Base-by-base conservation (phyloP, 306 rosid genomes). In the apple (Malus domestica) region DNA sequence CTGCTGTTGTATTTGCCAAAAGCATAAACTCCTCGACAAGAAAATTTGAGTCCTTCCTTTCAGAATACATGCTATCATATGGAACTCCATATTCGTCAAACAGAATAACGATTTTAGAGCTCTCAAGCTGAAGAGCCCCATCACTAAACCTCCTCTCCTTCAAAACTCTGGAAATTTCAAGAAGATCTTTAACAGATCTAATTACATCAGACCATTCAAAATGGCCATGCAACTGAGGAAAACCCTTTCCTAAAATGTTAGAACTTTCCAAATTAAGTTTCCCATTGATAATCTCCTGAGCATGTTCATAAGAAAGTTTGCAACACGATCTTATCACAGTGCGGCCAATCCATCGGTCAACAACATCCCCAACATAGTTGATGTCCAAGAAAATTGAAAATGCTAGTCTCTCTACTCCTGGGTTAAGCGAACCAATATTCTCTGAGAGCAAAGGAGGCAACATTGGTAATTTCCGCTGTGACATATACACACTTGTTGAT, bases 1-100 rank as follows among this genome's bases (percentile, higher is more conserved):
- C 98, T 4, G 84, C 98, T 45, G 93, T 88, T 22, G 61, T 77
- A 78, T 92, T 95, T 42, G 97, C 97, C 82, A 95, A 87, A 78
- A 92, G 90, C 99, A 95, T 92, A 58, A 82, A 92, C 85, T 95
- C 97, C 87, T 95, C 97, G 4, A 92, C 90, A 76, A 95, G 89
- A 82, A 85, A 86, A 69, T 89, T 84, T 59, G 97, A 89, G 51
- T 89, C 92, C 81, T 82, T 85, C 57, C 40, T 73, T 72, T 84
- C 88, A 45, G 80, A 83, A 76, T 88, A 82, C 74, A 51, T 82
- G 71, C 82, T 85, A 80, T 89, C 90, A 76, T 80, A 88, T 29
- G 96, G 96, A 77, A 77, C 72, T 80, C 97, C 97, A 87, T 57
- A 49, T 20, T 86, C 96, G 79, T 95, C 96, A 80, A 89, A 87